Conservation (phyloP, 305 asterid species). For the Fraxinus ornus region DNA sequence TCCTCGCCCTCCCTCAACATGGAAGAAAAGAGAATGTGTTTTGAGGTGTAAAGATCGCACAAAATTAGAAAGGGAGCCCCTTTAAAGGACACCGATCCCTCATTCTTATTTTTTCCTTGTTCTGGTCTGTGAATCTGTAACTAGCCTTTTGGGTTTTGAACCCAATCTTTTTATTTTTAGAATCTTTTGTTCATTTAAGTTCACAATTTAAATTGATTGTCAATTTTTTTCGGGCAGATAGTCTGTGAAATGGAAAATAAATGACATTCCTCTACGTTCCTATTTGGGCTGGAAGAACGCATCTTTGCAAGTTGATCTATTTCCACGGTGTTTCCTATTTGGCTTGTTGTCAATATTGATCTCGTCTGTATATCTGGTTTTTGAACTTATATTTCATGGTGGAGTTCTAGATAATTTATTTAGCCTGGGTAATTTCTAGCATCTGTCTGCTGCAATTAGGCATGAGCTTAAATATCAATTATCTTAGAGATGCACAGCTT, state of each 20-base stretch:
- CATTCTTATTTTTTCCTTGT: not conserved
- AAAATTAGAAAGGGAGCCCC: conserved; percentile 17
- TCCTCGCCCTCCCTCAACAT: not conserved
- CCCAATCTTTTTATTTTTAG: not conserved
- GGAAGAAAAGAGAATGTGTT: not conserved
- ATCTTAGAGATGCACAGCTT: not conserved
- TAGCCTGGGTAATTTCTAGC: conserved; percentile 16
- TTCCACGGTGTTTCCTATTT: conserved; percentile 24
- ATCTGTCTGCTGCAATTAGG: not conserved
- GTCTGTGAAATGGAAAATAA: not conserved
- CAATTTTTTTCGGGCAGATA: not conserved
- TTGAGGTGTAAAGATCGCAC: not conserved
- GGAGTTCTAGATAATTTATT: not conserved
- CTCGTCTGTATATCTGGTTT: conserved; percentile 11
- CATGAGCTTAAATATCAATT: not conserved
- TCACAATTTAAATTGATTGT: not conserved
- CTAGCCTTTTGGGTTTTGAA: not conserved
- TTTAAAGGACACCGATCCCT: not conserved
- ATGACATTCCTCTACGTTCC: not conserved
- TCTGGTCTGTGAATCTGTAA: not conserved
- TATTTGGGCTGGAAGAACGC: not conserved
- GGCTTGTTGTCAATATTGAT: conserved; percentile 30
- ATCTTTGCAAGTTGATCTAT: conserved; percentile 32
- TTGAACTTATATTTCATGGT: conserved; percentile 10
- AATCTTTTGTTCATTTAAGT: not conserved